Evolutionary conservation across 2,329 filamentous ascomycete genomes (phyloP), one percentile per base, ranked within the genome.

Genomic region (Stemphylium vesicarium): DNA sequence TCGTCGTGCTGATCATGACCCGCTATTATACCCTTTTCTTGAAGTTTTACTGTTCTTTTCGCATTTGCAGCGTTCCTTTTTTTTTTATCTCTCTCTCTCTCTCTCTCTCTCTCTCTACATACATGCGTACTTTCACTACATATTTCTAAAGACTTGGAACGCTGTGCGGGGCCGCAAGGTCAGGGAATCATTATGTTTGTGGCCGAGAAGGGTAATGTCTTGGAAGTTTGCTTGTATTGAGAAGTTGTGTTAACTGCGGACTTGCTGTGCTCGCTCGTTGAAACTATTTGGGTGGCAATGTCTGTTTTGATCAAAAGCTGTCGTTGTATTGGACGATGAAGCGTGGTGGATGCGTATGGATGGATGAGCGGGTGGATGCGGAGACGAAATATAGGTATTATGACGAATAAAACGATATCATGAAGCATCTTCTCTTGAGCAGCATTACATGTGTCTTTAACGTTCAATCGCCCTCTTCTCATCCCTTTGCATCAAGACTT

Each of bases 21-120:
- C 50, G 54, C 47, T 57, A 66, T 65, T 69, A 71, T 71, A 70
- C 68, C 68, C 68, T 70, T 66, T 54, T 44, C 51, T 53, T 65
- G 51, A 33, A 46, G 37, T 50, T 46, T 43, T 24, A 41, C 44
- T 43, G 43, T 50, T 41, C 22, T 33, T 37, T 35, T 50, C 33
- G 22, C 32, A 41, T 44, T 43, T 32, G 39, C 52, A 50, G 26
- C 26, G 26, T 29, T 43, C 43, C 49, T 53, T 33, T 56, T 56
- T 57, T 45, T 46, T 58, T 31, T 42, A 39, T 49, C 38, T 39
- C 35, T 35, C 32, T 35, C 37, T n/a, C 31, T 20, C 37, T 32
- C n/a, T n/a, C n/a, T n/a, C n/a, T n/a, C n/a, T 20, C 16, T 35
- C 37, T n/a, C 31, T 20, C 37, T 32, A 36, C 37, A 26, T 45